Base-by-base conservation (phyloP, 2,329 filamentous ascomycete genomes). In the Trichophyton equinum region DNA sequence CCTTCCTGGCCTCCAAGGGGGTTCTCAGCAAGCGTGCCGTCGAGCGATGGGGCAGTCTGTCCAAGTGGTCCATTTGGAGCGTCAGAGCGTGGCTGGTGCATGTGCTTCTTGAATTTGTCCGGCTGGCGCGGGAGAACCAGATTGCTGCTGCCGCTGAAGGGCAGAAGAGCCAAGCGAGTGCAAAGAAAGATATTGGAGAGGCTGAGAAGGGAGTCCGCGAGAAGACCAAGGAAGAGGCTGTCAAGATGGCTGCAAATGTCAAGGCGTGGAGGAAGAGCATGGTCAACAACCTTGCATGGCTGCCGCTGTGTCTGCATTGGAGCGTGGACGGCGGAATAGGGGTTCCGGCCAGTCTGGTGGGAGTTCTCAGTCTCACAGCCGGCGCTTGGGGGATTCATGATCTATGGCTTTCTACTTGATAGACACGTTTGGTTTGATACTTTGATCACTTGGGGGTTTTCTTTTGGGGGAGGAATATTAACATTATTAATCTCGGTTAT, bases 241-340 rank as follows among this genome's bases (percentile, higher is more conserved):
- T 64, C 13, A 66, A 75, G 68, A 22, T 67, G 15, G 18, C 57
- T 8, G 18, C 25, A 25, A 71, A 72, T 69, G 63, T 91, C 83
- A 69, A 71, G 7, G 67, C 69, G 82, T 85, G 81, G 78, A 83
- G 81, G 69, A 82, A 85, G 69, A 75, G 68, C 56, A 63, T 92
- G 59, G 77, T 84, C 20, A 81, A 85, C 47, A 91, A 90, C 74
- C 70, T 83, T 64, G 85, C 87, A 36, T 95, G 89, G 84, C 84
- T 88, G 61, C 90, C 91, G 36, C 77, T 95, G 71, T 92, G 89
- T 63, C 69, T 92, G 27, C 90, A 96, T 76, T 96, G 88, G 86
- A 87, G 89, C 68, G 72, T 86, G 46, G 84, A 88, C 63, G 77
- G 82, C 61, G 89, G 88, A 0, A 70, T 84, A 59, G 73, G 73